Base-by-base conservation (phyloP, 371 early-diverging fungal genomes). In the Mortierella sp. region DNA sequence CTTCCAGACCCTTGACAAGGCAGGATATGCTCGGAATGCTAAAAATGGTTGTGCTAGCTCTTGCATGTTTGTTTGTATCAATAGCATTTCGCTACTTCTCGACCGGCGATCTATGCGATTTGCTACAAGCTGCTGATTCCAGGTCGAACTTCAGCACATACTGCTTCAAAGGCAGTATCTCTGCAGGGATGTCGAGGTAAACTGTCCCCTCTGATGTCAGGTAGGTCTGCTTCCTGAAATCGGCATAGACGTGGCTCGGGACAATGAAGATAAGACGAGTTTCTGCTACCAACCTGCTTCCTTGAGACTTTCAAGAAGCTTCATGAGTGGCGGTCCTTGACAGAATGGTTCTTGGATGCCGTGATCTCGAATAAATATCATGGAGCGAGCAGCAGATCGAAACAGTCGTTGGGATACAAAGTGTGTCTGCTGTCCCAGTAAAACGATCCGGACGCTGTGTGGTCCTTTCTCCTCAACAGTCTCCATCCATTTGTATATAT, bases 91-190 rank as follows among this genome's bases (percentile, higher is more conserved):
- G n/a, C n/a, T n/a, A n/a, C n/a, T n/a, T n/a, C n/a, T n/a, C n/a
- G n/a, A n/a, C n/a, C n/a, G n/a, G n/a, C n/a, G n/a, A n/a, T n/a
- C n/a, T n/a, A 42, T 49, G 43, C 30, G 65, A 53, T 53, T 31
- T 12, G 23, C 65, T 46, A 16, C 12, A 2, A 34, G 27, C 43
- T 58, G 65, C 65, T 21, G 52, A 21, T 38, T 65, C 27, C 10
- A 56, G 14, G 9, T 58, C 58, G n/a, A 58, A 46, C 51, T 51
- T 45, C 52, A 65, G 39, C 42, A 51, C 65, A 46, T 58, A 58
- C 53, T 58, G 64, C 39, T 45, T 65, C 53, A 46, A 39, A 14
- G 0, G 23, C 34, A 0, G 1, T 1, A 53, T 45, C 39, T 53
- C 19, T 16, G 31, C 3, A n/a, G 34, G 34, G 10, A 34, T 10